phyloP scores from a whole-genome alignment of 495 filamentous ascomycete genomes.

The Aspergillus biplanus region DNA sequence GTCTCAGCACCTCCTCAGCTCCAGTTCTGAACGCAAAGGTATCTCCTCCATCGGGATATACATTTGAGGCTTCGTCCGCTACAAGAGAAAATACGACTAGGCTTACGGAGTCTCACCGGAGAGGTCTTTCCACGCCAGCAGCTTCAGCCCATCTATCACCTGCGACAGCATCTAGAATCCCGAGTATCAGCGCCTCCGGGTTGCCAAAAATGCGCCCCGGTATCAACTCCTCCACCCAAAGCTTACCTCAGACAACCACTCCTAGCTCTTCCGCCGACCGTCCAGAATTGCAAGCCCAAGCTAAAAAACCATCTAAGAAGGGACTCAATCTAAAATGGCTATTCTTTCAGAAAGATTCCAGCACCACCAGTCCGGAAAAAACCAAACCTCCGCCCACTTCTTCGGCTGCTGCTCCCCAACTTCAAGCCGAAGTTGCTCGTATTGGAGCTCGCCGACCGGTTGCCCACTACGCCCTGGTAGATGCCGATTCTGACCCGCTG shows the following conservation, averaged over 20 bases:
- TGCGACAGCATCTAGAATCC: constrained; percentile 5
- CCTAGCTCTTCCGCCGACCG: not conserved
- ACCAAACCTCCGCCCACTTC: not conserved
- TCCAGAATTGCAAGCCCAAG: not conserved
- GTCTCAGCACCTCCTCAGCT: constrained; percentile 49
- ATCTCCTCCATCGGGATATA: constrained; percentile 32
- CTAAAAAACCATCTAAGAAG: constrained; percentile 31
- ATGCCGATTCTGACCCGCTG: constrained; percentile 70
- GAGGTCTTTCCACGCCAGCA: constrained; percentile 10
- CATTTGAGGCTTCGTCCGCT: constrained; percentile 40
- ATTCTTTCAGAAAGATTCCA: constrained; percentile 68
- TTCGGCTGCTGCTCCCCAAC: constrained; percentile 28
- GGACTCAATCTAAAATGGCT: constrained; percentile 71
- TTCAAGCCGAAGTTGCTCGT: constrained; percentile 47
- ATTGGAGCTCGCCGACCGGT: constrained; percentile 45
- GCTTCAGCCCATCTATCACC: not conserved
- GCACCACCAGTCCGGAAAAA: constrained; percentile 6
- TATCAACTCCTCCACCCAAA: constrained; percentile 1
- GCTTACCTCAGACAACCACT: not conserved
- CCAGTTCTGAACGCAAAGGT: constrained; percentile 24
- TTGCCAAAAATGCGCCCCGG: not conserved
- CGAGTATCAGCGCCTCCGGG: constrained; percentile 11
- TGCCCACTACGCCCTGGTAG: constrained; percentile 85
- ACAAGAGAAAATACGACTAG: constrained; percentile 14
- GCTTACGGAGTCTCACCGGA: constrained; percentile 11